Conservation (phyloP, 2,329 filamentous ascomycete species). For the Hypocreales sp. region DNA sequence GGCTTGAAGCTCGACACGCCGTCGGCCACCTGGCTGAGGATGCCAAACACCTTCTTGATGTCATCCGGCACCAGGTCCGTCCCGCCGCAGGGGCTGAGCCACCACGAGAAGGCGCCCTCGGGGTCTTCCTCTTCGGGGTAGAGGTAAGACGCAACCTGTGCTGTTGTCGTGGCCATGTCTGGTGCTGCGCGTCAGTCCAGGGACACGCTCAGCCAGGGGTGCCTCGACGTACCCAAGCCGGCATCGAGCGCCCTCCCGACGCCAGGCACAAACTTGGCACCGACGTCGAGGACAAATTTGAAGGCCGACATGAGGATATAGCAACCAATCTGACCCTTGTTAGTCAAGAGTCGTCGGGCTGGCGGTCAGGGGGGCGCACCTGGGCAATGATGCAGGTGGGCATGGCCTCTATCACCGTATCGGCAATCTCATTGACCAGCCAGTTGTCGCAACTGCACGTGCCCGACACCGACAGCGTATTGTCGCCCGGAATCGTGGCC, state of each 20-base stretch:
- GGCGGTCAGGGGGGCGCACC: background rate
- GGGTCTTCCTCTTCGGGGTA: constrained; percentile 2
- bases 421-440: background rate
- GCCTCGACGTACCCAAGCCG: background rate
- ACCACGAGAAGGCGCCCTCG: constrained; percentile 2
- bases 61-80: constrained; percentile 2
- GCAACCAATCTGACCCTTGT: constrained; percentile 1
- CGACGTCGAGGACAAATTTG: constrained; percentile 1
- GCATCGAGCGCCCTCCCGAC: background rate
- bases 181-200: background rate
- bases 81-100: constrained; percentile 3
- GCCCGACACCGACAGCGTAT: background rate
- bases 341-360: background rate
- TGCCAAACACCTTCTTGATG: constrained; percentile 1
- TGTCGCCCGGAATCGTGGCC: background rate
- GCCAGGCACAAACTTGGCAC: background rate
- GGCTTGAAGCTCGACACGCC: background rate
- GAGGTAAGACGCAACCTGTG: constrained; percentile 1
- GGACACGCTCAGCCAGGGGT: no score
- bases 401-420: background rate
- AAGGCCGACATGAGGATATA: constrained; percentile 2
- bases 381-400: background rate
- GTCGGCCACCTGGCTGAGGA: background rate
- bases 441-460: background rate
- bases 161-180: constrained; percentile 1